These are phyloP conservation scores for Ophiocordyceps camponoti-leonardi DNA, from an alignment of 2,329 filamentous ascomycete genomes.

Conservation along the genomic window DNA sequence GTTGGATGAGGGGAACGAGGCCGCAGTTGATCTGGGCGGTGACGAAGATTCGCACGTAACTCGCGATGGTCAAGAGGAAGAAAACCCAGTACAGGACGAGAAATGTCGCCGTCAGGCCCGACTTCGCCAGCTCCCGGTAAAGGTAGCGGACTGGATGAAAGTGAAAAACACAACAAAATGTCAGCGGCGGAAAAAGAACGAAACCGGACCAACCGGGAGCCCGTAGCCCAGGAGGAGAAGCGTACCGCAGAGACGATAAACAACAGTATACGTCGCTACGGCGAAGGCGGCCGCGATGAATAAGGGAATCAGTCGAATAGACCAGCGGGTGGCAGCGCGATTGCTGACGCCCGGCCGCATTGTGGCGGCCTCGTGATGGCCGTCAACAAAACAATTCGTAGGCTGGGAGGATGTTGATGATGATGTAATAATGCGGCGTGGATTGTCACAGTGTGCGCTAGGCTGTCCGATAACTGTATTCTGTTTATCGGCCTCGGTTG, in stretches of 20 bases:
- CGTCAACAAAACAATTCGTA: not conserved
- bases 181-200: not conserved
- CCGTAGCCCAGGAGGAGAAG: not conserved
- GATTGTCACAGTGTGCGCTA: not conserved
- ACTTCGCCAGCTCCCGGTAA: conserved; percentile 27
- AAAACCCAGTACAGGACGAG: conserved; percentile 58
- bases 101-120: conserved; percentile 47
- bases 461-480: not conserved
- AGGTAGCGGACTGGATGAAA: conserved; percentile 49
- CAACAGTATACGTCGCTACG: conserved; percentile 56
- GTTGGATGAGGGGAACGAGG: conserved; percentile 40
- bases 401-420: not conserved
- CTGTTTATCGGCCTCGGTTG: not conserved
- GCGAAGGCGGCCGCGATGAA: conserved; percentile 48
- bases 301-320: conserved; percentile 45
- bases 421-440: not conserved
- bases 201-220: not conserved
- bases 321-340: conserved; percentile 14
- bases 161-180: not conserved
- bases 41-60: conserved; percentile 56
- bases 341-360: conserved; percentile 10
- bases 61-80: conserved; percentile 44
- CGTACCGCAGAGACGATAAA: conserved; percentile 51
- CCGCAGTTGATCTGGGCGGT: conserved; percentile 56
- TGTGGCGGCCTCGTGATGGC: conserved; percentile 14